These are phyloP conservation scores for Eutypa lata DNA, from an alignment of 2,329 filamentous ascomycete genomes.

Conservation along the genomic window DNA sequence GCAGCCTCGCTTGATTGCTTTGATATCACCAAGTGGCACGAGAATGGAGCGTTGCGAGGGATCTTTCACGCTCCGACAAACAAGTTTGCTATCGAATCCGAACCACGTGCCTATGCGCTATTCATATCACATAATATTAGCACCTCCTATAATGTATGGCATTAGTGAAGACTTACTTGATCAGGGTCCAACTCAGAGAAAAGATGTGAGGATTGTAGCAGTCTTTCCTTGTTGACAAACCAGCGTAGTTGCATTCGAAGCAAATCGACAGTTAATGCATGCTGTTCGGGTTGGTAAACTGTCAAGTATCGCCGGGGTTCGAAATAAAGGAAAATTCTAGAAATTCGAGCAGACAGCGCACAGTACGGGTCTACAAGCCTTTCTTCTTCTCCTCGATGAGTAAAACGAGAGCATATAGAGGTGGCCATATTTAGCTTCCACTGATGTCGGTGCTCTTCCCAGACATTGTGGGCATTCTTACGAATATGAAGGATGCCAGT, in stretches of 20 bases:
- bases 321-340: constrained; percentile 46
- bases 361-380: constrained; percentile 49
- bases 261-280: constrained; percentile 43
- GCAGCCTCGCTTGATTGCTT: constrained; percentile 25
- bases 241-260: constrained; percentile 52
- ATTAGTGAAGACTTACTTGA: constrained; percentile 35
- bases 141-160: too few relatives aligned
- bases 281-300: constrained; percentile 39
- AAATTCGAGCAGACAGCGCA: constrained; percentile 34
- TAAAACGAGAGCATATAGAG: constrained; percentile 13
- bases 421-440: constrained; percentile 33
- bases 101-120: constrained; percentile 35
- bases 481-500: constrained; percentile 49
- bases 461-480: constrained; percentile 30
- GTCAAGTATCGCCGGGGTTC: constrained; percentile 41
- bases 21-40: constrained; percentile 43
- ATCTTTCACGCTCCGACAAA: constrained; percentile 46
- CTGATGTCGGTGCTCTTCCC: constrained; percentile 18
- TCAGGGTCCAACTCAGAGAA: constrained; percentile 48
- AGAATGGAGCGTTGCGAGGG: constrained; percentile 46
- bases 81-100: constrained; percentile 56
- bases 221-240: constrained; percentile 36
- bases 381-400: constrained; percentile 4
- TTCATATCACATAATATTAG: too few relatives aligned
- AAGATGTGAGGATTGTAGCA: constrained; percentile 49